Conservation (phyloP, 2,329 filamentous ascomycete species). For the Diplodia mutila region DNA sequence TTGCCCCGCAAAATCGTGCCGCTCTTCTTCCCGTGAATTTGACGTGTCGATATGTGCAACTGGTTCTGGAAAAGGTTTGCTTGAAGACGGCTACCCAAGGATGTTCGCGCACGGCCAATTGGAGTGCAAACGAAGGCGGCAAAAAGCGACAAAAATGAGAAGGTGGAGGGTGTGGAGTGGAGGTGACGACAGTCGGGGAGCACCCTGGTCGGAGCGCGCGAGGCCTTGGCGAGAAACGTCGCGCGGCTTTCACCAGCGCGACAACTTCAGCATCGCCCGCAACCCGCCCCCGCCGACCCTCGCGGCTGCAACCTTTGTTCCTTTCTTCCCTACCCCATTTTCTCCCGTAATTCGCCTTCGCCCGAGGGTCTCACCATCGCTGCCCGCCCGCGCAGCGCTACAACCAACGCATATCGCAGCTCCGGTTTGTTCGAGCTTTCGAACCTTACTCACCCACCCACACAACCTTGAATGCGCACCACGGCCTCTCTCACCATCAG, state of each 20-base stretch:
- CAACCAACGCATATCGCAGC: conserved; percentile 11
- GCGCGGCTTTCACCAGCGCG: conserved; percentile 21
- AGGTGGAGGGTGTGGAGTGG: background rate
- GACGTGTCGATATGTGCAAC: background rate
- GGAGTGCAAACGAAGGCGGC: background rate
- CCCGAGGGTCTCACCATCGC: conserved; percentile 14
- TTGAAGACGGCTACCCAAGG: background rate
- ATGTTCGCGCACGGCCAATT: background rate
- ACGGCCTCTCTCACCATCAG: conserved; percentile 8
- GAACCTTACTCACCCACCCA: background rate
- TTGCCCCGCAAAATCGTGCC: background rate
- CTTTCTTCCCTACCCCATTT: conserved; percentile 30
- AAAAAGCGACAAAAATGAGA: background rate
- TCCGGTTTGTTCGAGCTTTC: conserved; percentile 19
- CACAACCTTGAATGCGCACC: conserved; percentile 23
- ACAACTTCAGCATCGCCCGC: conserved; percentile 14
- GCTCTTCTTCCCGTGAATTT: background rate
- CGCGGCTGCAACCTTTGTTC: conserved; percentile 11
- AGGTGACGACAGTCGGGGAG: conserved; percentile 12
- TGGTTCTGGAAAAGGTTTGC: background rate
- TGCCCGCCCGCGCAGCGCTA: background rate
- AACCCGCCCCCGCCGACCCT: conserved; percentile 20
- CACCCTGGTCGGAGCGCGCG: background rate
- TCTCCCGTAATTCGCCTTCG: conserved; percentile 35
- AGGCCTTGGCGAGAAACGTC: conserved; percentile 19